Base-by-base conservation (phyloP, 176 grass and related monocot genomes). In the Triticum timopheevii region DNA sequence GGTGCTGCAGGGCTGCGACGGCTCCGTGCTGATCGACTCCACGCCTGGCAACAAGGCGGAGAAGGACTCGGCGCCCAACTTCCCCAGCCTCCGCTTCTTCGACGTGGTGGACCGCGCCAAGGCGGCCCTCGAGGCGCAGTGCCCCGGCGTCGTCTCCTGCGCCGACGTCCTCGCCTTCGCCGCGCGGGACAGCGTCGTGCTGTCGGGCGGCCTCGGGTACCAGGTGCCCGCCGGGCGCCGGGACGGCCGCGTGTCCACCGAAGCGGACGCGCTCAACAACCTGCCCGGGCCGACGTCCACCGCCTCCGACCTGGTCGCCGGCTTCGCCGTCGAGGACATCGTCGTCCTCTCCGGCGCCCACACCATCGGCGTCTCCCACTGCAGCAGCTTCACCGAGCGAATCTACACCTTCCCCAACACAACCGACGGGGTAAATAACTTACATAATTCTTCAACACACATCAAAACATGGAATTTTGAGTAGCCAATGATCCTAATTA, bases 81-180 rank as follows among this genome's bases (percentile, higher is more conserved):
- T 80, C 84, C 90, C 90, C 0, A 94, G 92, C 81, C 84, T 94
- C 25, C 84, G 88, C 16, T 83, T 83, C 69, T 94, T 94, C 38
- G 66, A 90, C 23, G 84, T 90, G 25, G 61, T 94, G 4, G 89
- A 86, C 68, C 13, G 52, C 0, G 93, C 93, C 42, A 94, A 92
- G 87, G 25, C 45, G 1, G 74, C 83, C 10, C 10, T 91, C 17
- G 92, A 94, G 92, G 83, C 83, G 5, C 33, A 9, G 19, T 93
- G 89, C 68, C 89, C 89, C 8, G 79, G 76, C 35, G 78, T 84
- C 5, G 94, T 89, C 16, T 97, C 95, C 13, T 94, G 95, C 85
- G 92, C 95, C 27, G 95, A 97, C 73, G 33, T 97, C 20, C 61
- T 94, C 66, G 95, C 95, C 34, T 94, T 94, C 50, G 89, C 89